phyloP scores from a whole-genome alignment of 2,329 filamentous ascomycete species.

The Diplocarpon mali region DNA sequence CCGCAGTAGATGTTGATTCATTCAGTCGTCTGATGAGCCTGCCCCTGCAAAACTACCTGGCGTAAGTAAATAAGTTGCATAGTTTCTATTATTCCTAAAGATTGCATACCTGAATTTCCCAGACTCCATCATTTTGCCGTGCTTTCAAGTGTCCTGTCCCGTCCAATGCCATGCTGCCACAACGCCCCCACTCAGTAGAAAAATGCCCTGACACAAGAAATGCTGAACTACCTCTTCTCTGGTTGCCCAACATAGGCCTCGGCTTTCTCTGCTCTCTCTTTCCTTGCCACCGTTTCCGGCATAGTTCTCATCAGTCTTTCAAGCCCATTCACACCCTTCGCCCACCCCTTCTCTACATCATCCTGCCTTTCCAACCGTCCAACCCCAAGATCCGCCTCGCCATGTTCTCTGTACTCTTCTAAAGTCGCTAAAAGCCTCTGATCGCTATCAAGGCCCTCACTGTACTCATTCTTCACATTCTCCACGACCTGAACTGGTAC shows the following conservation, averaged over 20 bases:
- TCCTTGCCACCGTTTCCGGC: conserved; percentile 50
- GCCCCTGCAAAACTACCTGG: too few relatives aligned
- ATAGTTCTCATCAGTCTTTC: conserved; percentile 46
- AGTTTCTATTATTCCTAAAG: too few relatives aligned
- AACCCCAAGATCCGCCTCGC: conserved; percentile 24
- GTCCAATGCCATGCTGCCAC: too few relatives aligned
- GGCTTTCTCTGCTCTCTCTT: conserved; percentile 52
- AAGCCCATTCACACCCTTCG: conserved; percentile 38
- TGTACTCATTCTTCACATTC: conserved; percentile 16
- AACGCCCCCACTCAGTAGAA: neutral
- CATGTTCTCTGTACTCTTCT: conserved; percentile 11
- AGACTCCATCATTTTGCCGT: too few relatives aligned
- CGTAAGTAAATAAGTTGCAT: too few relatives aligned
- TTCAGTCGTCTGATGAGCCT: too few relatives aligned
- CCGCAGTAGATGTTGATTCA: too few relatives aligned
- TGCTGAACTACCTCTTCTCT: conserved; percentile 5
- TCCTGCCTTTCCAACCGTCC: conserved; percentile 35
- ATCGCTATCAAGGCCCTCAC: conserved; percentile 16
- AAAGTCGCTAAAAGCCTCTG: conserved; percentile 11
- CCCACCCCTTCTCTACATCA: conserved; percentile 37
- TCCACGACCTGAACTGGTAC: conserved; percentile 15
- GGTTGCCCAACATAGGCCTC: conserved; percentile 24
- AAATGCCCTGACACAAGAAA: neutral
- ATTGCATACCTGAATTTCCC: too few relatives aligned
- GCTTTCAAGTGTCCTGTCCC: too few relatives aligned